phyloP scores from a whole-genome alignment of 78 protist genomes.

The Polysphondylium violaceum region DNA sequence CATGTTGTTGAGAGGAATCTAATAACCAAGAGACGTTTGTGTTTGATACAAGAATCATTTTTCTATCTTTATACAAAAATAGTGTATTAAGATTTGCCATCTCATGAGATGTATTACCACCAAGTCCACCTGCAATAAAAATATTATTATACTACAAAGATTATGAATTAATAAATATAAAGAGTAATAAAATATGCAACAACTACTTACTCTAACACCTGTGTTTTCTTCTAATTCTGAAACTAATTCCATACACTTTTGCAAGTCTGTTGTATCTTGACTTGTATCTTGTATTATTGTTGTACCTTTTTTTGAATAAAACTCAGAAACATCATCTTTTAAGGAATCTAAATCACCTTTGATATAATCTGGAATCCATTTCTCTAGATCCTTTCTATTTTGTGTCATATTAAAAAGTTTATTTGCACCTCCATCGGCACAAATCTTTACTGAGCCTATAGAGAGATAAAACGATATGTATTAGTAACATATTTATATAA shows the following conservation, averaged over 20 bases:
- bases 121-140: slow-evolving; percentile 51
- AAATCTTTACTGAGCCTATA: slow-evolving; percentile 22
- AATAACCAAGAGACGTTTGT: slow-evolving; percentile 23
- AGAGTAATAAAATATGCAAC: neutral
- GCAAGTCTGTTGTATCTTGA: slow-evolving; percentile 60
- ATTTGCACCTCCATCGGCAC: slow-evolving; percentile 80
- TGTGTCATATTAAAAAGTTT: slow-evolving; percentile 7
- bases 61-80: neutral
- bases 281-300: slow-evolving; percentile 12
- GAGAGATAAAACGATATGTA: too few relatives aligned
- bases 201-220: slow-evolving; percentile 17
- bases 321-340: slow-evolving; percentile 25
- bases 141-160: slow-evolving; percentile 30
- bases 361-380: slow-evolving; percentile 52
- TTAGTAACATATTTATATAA: too few relatives aligned
- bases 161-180: neutral
- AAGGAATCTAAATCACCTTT: slow-evolving; percentile 67
- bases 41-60: slow-evolving; percentile 16
- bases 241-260: slow-evolving; percentile 46
- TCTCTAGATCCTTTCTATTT: neutral
- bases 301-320: slow-evolving; percentile 36
- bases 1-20: neutral
- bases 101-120: slow-evolving; percentile 53
- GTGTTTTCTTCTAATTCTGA: slow-evolving; percentile 4
- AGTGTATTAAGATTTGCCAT: slow-evolving; percentile 54